Percentiles rank a stretch among this genome's conserved stretches.
Evolutionary conservation across 2,329 filamentous ascomycete species (phyloP).

Genomic region (Colletotrichum paranaense): DNA sequence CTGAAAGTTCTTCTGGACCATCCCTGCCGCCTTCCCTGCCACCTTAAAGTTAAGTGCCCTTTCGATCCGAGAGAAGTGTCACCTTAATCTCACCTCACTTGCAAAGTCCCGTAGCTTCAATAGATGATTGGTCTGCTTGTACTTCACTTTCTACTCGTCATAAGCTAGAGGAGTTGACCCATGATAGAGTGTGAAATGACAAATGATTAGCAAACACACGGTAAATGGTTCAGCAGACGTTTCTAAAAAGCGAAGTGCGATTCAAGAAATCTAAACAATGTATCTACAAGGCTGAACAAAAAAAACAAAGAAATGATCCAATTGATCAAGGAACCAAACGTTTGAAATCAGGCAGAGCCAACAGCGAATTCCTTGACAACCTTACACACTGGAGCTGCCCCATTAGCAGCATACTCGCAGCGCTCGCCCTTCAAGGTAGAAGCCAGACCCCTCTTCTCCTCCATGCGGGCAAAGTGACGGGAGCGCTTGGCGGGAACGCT

Average conservation of each 20-base stretch:
- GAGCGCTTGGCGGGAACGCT: constrained; percentile 1
- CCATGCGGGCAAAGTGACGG: constrained; percentile 2
- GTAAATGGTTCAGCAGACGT: not conserved
- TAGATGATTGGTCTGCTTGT: not conserved
- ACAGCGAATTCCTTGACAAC: constrained; percentile 10
- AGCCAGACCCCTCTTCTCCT: constrained; percentile 7
- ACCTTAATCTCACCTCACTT: not conserved
- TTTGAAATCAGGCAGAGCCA: not conserved
- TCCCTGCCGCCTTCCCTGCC: not conserved
- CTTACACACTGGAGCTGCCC: not conserved
- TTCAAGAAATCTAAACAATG: not conserved
- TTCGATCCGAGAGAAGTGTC: not conserved
- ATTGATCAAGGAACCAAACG: not conserved
- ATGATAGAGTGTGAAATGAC: too few relatives aligned
- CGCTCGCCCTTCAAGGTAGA: constrained; percentile 17
- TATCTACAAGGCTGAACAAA: not conserved
- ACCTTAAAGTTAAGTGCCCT: not conserved
- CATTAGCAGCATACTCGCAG: constrained; percentile 2
- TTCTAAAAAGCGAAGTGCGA: not conserved
- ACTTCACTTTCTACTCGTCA: not conserved
- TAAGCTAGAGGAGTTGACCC: not conserved
- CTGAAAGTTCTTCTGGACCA: too few relatives aligned
- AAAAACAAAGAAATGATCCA: not conserved
- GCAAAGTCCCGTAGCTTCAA: not conserved
- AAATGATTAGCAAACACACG: not conserved